Evolutionary conservation across 2,329 filamentous ascomycete species (phyloP).

Genomic region (Phialophora tarda): DNA sequence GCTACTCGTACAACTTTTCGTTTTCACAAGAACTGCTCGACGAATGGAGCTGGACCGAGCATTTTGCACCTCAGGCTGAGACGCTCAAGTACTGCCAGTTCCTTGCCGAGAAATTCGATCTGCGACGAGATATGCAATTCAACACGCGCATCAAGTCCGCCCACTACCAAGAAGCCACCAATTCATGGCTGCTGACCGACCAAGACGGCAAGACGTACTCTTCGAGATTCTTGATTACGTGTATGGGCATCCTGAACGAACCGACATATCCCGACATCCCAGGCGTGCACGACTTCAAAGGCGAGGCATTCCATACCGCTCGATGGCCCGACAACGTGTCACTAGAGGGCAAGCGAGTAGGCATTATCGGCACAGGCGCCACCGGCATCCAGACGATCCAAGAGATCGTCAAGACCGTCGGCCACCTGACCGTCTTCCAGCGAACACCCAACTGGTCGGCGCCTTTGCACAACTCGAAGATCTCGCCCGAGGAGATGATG

Average conservation of each 20-base stretch:
- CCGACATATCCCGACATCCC: conserved; percentile 65
- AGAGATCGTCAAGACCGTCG: conserved; percentile 60
- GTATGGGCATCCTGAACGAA: conserved; percentile 60
- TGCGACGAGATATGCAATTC: conserved; percentile 54
- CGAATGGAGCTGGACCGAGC: conserved; percentile 37
- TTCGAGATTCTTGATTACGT: conserved; percentile 55
- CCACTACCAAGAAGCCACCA: conserved; percentile 48
- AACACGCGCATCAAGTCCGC: conserved; percentile 49
- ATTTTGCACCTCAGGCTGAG: conserved; percentile 40
- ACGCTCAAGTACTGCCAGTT: conserved; percentile 53
- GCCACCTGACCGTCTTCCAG: conserved; percentile 60
- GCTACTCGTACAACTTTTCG: conserved; percentile 41
- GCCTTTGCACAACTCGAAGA: conserved; percentile 60
- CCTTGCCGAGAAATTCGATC: conserved; percentile 50
- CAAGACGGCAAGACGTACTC: too few species aligned
- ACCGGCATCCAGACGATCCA: conserved; percentile 55
- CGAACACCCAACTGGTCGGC: conserved; percentile 69
- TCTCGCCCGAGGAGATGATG: conserved; percentile 62
- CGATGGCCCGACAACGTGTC: conserved; percentile 68
- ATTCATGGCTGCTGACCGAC: conserved; percentile 53
- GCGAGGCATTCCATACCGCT: conserved; percentile 59
- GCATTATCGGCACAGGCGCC: conserved; percentile 68
- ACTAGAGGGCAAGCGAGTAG: conserved; percentile 64
- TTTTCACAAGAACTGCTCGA: conserved; percentile 41
- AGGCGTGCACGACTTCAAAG: conserved; percentile 62